A percentile compares a stretch with the other conserved stretches of the same genome.
Conservation (phyloP, 2,329 filamentous ascomycete species). For the Colletotrichum plurivorum region DNA sequence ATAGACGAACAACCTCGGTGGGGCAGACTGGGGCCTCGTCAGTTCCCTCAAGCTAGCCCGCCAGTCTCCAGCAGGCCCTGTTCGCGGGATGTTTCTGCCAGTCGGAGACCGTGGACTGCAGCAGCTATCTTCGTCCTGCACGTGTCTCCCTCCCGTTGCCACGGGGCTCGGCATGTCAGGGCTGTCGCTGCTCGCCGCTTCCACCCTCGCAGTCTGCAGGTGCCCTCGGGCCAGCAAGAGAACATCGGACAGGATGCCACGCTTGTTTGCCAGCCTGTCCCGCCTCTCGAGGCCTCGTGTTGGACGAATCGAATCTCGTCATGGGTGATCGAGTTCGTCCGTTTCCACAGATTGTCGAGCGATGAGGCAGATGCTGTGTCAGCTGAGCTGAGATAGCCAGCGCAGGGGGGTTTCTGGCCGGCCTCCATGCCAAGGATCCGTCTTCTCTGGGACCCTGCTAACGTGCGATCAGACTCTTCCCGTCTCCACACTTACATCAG, state of each 20-base stretch:
- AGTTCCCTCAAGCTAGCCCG: background rate
- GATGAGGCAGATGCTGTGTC: slow-evolving; percentile 38
- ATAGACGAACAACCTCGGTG: background rate
- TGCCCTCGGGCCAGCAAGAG: slow-evolving; percentile 13
- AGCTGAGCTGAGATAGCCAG: slow-evolving; percentile 35
- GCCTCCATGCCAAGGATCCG: slow-evolving; percentile 23
- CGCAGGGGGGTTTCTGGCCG: slow-evolving; percentile 21
- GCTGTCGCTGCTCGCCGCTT: slow-evolving; percentile 10
- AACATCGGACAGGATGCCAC: slow-evolving; percentile 13
- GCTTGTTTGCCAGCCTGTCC: slow-evolving; percentile 18
- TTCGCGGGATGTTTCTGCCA: slow-evolving; percentile 37
- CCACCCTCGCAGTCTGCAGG: background rate
- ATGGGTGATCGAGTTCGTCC: slow-evolving; percentile 35
- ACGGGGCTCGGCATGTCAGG: slow-evolving; percentile 19
- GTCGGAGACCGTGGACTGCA: slow-evolving; percentile 19
- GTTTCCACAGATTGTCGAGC: slow-evolving; percentile 36
- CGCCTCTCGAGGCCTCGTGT: background rate
- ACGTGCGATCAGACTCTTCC: slow-evolving; percentile 28
- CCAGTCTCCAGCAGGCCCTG: background rate
- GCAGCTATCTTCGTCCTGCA: slow-evolving; percentile 33
- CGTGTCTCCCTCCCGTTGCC: slow-evolving; percentile 26
- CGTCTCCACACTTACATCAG: slow-evolving; percentile 33
- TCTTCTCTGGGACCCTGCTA: slow-evolving; percentile 14
- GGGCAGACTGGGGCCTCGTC: slow-evolving; percentile 14
- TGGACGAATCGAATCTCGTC: slow-evolving; percentile 28